phyloP scores from a whole-genome alignment of 1,284 basidiomycete genomes.

The Papiliotrema fonsecae region DNA sequence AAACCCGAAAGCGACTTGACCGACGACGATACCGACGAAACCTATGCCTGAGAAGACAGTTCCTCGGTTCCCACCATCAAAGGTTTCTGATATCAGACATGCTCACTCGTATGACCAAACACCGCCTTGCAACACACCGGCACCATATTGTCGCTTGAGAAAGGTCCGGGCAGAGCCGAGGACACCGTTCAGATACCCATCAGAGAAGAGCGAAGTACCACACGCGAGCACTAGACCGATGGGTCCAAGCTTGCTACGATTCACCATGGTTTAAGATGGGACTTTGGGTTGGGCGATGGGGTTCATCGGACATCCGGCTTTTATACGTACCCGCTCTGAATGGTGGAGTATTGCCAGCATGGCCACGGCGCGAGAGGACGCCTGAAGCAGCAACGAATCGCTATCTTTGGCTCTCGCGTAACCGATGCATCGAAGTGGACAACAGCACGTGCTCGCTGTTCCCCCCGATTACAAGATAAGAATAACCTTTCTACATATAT shows the following conservation, averaged over 20 bases:
- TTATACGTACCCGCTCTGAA: too few relatives aligned
- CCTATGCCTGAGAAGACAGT: background rate
- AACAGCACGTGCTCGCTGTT: too few relatives aligned
- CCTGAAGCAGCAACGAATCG: too few relatives aligned
- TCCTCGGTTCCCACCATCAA: background rate
- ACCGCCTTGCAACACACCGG: background rate
- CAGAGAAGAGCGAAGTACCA: background rate
- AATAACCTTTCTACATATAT: too few relatives aligned
- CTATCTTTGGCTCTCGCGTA: too few relatives aligned
- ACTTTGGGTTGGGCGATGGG: too few relatives aligned
- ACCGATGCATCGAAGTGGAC: too few relatives aligned
- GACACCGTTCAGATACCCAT: background rate
- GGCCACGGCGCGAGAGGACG: too few relatives aligned
- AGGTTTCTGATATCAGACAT: background rate
- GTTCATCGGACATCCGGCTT: too few relatives aligned
- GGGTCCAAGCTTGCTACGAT: background rate
- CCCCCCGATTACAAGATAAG: too few relatives aligned
- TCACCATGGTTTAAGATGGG: background rate
- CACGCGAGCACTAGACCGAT: background rate
- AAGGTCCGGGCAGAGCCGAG: background rate
- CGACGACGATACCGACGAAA: background rate
- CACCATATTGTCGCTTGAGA: background rate
- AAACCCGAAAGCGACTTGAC: background rate
- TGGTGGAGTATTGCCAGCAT: too few relatives aligned
- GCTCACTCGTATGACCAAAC: background rate